Conservation (phyloP, 2,329 filamentous ascomycete genomes). For the Teratosphaeria nubilosa region DNA sequence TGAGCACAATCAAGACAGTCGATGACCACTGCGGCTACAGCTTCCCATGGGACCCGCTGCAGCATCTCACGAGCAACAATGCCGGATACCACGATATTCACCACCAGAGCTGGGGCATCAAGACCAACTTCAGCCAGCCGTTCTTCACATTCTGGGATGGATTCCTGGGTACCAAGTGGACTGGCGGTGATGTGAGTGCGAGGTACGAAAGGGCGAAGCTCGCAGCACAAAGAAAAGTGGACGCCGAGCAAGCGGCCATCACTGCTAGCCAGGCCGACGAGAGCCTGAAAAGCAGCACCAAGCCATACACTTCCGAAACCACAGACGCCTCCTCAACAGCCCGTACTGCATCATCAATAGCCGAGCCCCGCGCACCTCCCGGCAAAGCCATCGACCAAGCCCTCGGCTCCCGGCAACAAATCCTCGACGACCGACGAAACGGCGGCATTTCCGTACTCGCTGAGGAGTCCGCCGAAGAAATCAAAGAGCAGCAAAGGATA, state of each 20-base stretch:
- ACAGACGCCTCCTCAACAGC: constrained; percentile 14
- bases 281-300: constrained; percentile 5
- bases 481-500: constrained; percentile 1
- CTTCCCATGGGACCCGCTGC: constrained; percentile 91
- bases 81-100: constrained; percentile 96
- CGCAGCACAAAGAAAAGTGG: constrained; percentile 47
- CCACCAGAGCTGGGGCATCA: constrained; percentile 98
- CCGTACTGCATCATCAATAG: constrained; percentile 8
- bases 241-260: constrained; percentile 33
- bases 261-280: constrained; percentile 7
- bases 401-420: constrained; percentile 29
- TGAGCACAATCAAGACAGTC: constrained; percentile 88
- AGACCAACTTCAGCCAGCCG: constrained; percentile 72
- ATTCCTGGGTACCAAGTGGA: constrained; percentile 72
- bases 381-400: constrained; percentile 32
- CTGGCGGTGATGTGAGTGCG: constrained; percentile 52
- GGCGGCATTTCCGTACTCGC: constrained; percentile 27
- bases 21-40: constrained; percentile 95
- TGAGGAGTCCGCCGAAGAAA: constrained; percentile 33
- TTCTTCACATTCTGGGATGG: constrained; percentile 96
- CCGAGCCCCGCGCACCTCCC: constrained; percentile 17
- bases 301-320: constrained; percentile 15
- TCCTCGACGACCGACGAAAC: constrained; percentile 28
- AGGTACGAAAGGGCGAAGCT: constrained; percentile 49
- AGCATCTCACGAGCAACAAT: constrained; percentile 88